Percentiles rank a stretch among this genome's conserved stretches.
phyloP scores from a whole-genome alignment of 2,329 filamentous ascomycete species.

The Phialophora macrospora region DNA sequence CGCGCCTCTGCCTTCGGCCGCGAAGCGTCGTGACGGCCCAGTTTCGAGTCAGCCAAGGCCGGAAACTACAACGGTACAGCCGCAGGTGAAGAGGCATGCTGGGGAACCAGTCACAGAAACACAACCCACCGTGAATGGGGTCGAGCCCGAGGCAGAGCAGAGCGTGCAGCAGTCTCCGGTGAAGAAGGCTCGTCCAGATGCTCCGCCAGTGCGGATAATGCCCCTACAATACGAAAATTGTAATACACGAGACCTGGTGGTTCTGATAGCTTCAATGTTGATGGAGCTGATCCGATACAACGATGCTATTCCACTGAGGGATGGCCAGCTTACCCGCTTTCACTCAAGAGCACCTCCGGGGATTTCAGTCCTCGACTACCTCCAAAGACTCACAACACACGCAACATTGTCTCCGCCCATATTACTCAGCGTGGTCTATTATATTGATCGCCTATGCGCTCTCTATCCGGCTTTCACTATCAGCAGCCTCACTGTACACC shows the following conservation, averaged over 20 bases:
- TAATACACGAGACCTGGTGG: conserved; percentile 81
- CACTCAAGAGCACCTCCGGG: conserved; percentile 89
- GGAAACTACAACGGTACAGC: conserved; percentile 4
- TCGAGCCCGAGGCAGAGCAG: conserved; percentile 9
- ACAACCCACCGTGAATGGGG: neutral
- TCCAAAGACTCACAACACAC: conserved; percentile 89
- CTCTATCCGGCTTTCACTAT: conserved; percentile 95
- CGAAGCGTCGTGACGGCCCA: conserved; percentile 13
- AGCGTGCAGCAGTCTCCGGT: conserved; percentile 25
- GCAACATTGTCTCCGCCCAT: conserved; percentile 91
- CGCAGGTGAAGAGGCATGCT: conserved; percentile 30
- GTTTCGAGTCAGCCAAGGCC: conserved; percentile 6
- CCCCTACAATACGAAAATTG: conserved; percentile 79
- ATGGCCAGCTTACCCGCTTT: conserved; percentile 87
- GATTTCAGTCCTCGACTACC: conserved; percentile 92
- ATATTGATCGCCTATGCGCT: conserved; percentile 92
- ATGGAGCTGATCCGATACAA: conserved; percentile 93
- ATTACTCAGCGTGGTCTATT: conserved; percentile 98
- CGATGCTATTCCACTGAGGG: conserved; percentile 81
- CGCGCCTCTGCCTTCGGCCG: neutral
- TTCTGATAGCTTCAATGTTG: conserved; percentile 92
- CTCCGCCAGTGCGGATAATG: conserved; percentile 57
- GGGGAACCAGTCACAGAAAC: conserved; percentile 19
- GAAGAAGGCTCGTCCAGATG: conserved; percentile 55
- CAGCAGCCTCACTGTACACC: conserved; percentile 93